Base-by-base conservation (phyloP, 2,329 filamentous ascomycete genomes). In the Talaromyces sp. region DNA sequence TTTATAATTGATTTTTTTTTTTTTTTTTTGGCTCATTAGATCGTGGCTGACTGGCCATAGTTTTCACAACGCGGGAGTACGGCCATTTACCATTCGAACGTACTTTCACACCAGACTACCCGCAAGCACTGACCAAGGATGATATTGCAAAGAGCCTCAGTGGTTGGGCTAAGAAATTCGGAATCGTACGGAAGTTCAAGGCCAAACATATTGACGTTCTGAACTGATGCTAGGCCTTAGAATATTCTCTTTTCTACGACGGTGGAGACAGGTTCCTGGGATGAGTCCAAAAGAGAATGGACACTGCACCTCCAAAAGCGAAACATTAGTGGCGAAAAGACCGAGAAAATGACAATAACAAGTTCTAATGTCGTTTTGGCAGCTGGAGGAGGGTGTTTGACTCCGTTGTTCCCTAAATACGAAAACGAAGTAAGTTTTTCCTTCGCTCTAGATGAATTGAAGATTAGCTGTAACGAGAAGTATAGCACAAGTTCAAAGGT, bases 231-330 rank as follows among this genome's bases (percentile, higher is more conserved):
- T 24, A 14, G 27, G 11, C 12, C 14, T 9, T 48, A 59, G 57
- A 59, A 79, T 46, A 67, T 76, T 11, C 75, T 74, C 71, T 70
- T 72, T 6, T 72, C 67, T 0, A 77, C 75, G 0, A 66, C 64
- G 7, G 65, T 79, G 3, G 69, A 72, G 38, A 70, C 70, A 2
- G 74, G 75, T 0, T 66, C 65, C 1, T 80, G 76, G 75, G 71
- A 77, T 54, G 67, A 76, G 4, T 52, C 59, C 0, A 69, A 67
- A 26, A 65, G 69, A 27, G 63, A 66, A 46, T 81, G 79, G 78
- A 76, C 70, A 3, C 59, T 78, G 3, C 64, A 66, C 11, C 46
- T 78, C 19, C 62, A 65, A 65, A 62, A 67, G 66, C 53, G 65
- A 19, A 29, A 54, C 9, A 3, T 19, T 12, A 26, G 26, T 31